A percentile compares a stretch with the other conserved stretches of the same genome.
Conservation (phyloP, 495 filamentous ascomycete genomes). For the Penicillium canariense region DNA sequence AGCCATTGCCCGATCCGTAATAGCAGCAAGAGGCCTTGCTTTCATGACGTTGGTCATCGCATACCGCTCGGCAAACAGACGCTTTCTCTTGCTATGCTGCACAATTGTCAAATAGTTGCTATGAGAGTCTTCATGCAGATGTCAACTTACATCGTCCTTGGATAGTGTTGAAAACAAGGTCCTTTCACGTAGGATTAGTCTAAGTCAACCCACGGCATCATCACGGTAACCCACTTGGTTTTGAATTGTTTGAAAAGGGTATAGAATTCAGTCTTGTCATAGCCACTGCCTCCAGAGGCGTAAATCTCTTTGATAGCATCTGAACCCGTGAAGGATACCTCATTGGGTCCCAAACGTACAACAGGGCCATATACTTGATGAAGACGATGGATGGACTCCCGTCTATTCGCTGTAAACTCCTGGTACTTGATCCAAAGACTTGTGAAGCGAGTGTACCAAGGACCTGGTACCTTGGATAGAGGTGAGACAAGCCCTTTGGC, state of each 20-base stretch:
- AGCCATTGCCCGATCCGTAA: constrained; percentile 49
- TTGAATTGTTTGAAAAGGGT: constrained; percentile 55
- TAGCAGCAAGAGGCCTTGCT: constrained; percentile 48
- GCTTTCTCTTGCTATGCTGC: constrained; percentile 58
- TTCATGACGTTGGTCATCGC: constrained; percentile 64
- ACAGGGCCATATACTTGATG: constrained; percentile 56
- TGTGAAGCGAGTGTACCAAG: constrained; percentile 51
- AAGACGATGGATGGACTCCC: constrained; percentile 52
- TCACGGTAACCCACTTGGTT: not conserved
- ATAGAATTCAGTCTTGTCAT: constrained; percentile 68
- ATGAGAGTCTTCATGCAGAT: not conserved
- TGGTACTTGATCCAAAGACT: constrained; percentile 54
- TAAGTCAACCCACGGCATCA: not conserved
- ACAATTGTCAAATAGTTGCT: constrained; percentile 7
- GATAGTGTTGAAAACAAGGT: constrained; percentile 62
- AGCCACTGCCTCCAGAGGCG: constrained; percentile 61
- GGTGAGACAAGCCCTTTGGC: constrained; percentile 8
- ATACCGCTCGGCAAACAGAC: constrained; percentile 61
- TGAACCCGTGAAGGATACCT: constrained; percentile 58
- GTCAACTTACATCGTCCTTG: constrained; percentile 45
- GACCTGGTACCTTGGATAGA: constrained; percentile 47
- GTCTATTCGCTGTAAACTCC: constrained; percentile 54
- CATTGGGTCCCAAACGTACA: constrained; percentile 57
- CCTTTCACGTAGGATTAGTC: constrained; percentile 25
- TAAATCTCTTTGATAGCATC: constrained; percentile 66